Conservation (phyloP, 2,329 filamentous ascomycete species). For the Coniochaeta ligniaria region DNA sequence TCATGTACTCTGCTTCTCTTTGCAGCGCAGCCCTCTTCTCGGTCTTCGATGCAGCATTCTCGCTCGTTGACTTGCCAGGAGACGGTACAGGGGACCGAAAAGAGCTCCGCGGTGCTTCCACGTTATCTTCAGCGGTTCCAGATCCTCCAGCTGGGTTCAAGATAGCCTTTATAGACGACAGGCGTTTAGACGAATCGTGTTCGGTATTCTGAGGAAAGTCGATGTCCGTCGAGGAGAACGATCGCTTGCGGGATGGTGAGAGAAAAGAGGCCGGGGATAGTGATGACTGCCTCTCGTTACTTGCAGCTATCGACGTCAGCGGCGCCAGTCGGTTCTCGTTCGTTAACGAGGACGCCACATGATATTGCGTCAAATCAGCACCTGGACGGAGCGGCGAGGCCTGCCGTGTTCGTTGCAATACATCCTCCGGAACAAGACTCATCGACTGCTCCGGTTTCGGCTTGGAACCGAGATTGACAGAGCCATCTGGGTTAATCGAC, state of each 20-base stretch:
- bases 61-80: conserved; percentile 28
- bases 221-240: conserved; percentile 54
- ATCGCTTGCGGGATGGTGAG: conserved; percentile 56
- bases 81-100: conserved; percentile 29
- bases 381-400: conserved; percentile 33
- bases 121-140: conserved; percentile 9
- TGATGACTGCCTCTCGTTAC: conserved; percentile 46
- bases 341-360: conserved; percentile 38
- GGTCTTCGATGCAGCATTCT: conserved; percentile 34
- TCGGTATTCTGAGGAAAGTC: conserved; percentile 26
- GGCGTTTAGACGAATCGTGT: conserved; percentile 47
- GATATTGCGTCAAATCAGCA: conserved; percentile 43
- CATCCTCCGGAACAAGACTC: conserved; percentile 39
- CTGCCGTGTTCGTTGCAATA: conserved; percentile 33
- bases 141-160: conserved; percentile 48
- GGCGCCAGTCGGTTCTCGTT: conserved; percentile 55
- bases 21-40: conserved; percentile 61
- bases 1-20: conserved; percentile 70
- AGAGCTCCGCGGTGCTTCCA: not conserved
- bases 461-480: conserved; percentile 53
- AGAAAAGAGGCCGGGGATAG: conserved; percentile 55
- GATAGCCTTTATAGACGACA: conserved; percentile 71
- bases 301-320: conserved; percentile 36
- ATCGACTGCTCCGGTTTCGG: conserved; percentile 37
- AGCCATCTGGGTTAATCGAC: conserved; percentile 55